Evolutionary conservation across 495 filamentous ascomycete species (phyloP), one percentile per base, ranked within the genome.

Genomic region (Lasiosphaeria miniovina): DNA sequence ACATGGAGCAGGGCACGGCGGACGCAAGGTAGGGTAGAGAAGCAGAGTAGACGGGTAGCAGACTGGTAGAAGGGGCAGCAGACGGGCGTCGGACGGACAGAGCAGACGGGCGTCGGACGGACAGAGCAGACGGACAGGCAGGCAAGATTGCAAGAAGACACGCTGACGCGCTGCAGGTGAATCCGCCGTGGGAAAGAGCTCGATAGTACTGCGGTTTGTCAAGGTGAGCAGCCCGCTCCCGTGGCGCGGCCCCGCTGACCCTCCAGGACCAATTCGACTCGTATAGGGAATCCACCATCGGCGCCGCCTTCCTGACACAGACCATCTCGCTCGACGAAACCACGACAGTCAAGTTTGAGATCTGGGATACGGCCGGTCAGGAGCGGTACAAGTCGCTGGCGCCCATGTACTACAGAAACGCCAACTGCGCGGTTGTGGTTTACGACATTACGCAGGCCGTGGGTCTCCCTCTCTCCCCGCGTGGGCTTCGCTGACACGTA

Each of bases 381-480:
- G 94, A 98, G 71, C 84, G 94, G 66, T 98, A 97, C 80, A 98
- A 97, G 83, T 97, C 93, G 6, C 78, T 98, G 62, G 95, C 94
- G 52, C 94, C 94, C 55, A 98, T 98, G 94, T 98, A 98, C 80
- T 98, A 98, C 75, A 82, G 94, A 64, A 98, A 98, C 74, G 94
- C 94, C 48, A 97, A 98, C 84, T 97, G 94, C 75, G 94, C 94
- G 17, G 93, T 98, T 41, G 94, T 98, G 33, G 94, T 98, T 61
- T 98, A 98, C 76, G 94, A 98, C 76, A 96, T 98, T 70, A 97
- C 94, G 54, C 94, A 98, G 86, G 90, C 95, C 61, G 94, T 98
- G 86, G 56, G 90, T 74, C 50, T 53, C 15, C 2, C 36, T 50
- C 52, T 43, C 24, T 24, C 49, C 52, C 11, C 5, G 17, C 31